A percentile compares a stretch with the other conserved stretches of the same genome.
Evolutionary conservation across 805 yeast genomes (phyloP).

Genomic region (Saturnispora ahearnii): DNA sequence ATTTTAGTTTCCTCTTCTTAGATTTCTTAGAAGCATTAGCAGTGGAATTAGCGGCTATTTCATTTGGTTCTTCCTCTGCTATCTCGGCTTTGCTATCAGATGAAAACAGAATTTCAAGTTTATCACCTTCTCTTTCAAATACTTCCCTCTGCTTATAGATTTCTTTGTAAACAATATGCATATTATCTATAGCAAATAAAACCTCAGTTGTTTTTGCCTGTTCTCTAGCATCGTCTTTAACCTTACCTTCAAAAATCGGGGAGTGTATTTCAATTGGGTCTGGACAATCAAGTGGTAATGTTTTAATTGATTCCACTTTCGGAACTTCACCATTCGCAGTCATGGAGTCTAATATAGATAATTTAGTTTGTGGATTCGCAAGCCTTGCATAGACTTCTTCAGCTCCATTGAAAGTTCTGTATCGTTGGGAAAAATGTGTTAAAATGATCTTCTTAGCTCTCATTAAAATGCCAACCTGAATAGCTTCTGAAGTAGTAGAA

Average conservation of each 20-base stretch:
- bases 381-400: slow-evolving; percentile 20
- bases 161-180: slow-evolving; percentile 40
- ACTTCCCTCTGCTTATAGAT: slow-evolving; percentile 30
- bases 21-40: background rate
- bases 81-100: slow-evolving; percentile 20
- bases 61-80: slow-evolving; percentile 2
- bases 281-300: slow-evolving; percentile 13
- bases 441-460: slow-evolving; percentile 58
- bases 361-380: slow-evolving; percentile 11
- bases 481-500: slow-evolving; percentile 83
- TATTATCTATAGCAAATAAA: slow-evolving; percentile 59
- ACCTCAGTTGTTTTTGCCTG: slow-evolving; percentile 23
- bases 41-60: background rate
- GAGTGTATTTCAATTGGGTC: slow-evolving; percentile 17
- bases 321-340: slow-evolving; percentile 16
- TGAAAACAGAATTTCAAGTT: slow-evolving; percentile 20
- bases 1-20: slow-evolving; percentile 3
- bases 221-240: slow-evolving; percentile 13
- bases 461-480: slow-evolving; percentile 63
- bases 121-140: slow-evolving; percentile 23
- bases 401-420: slow-evolving; percentile 41
- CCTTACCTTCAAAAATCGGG: slow-evolving; percentile 16
- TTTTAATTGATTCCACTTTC: background rate
- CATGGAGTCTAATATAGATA: slow-evolving; percentile 12
- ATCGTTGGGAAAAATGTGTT: slow-evolving; percentile 92